Evolutionary conservation across 495 filamentous ascomycete species (phyloP).

Genomic region (Talaromyces adpressus): DNA sequence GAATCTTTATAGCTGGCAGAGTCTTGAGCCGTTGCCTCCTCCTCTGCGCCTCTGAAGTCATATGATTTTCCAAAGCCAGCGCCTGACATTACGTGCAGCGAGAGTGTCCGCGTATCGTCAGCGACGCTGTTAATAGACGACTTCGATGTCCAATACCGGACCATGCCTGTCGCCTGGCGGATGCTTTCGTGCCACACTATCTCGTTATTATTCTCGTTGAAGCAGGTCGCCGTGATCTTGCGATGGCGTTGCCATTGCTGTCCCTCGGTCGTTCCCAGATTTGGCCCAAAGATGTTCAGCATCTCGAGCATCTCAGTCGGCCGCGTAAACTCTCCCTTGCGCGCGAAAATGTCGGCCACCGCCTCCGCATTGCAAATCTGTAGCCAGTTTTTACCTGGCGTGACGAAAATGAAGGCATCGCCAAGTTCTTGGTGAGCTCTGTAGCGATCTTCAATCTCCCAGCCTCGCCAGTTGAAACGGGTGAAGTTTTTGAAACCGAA

Average conservation of each 20-base stretch:
- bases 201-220: conserved; percentile 42
- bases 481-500: too few relatives aligned
- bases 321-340: too few relatives aligned
- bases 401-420: too few relatives aligned
- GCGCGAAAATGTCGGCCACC: too few relatives aligned
- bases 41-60: neutral
- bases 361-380: too few relatives aligned
- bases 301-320: conserved; percentile 13
- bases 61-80: conserved; percentile 26
- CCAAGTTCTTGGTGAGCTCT: too few relatives aligned
- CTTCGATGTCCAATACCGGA: conserved; percentile 26
- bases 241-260: conserved; percentile 40
- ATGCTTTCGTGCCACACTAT: conserved; percentile 37
- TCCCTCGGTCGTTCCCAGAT: conserved; percentile 33
- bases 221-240: conserved; percentile 30
- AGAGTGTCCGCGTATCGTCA: conserved; percentile 33
- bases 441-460: too few relatives aligned
- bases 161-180: conserved; percentile 20
- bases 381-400: too few relatives aligned
- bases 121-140: conserved; percentile 7
- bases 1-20: neutral
- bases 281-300: conserved; percentile 40
- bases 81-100: conserved; percentile 36
- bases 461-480: too few relatives aligned
- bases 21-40: neutral